Conservation (phyloP, 768 basidiomycete genomes). For the Hypholoma fasciculare region DNA sequence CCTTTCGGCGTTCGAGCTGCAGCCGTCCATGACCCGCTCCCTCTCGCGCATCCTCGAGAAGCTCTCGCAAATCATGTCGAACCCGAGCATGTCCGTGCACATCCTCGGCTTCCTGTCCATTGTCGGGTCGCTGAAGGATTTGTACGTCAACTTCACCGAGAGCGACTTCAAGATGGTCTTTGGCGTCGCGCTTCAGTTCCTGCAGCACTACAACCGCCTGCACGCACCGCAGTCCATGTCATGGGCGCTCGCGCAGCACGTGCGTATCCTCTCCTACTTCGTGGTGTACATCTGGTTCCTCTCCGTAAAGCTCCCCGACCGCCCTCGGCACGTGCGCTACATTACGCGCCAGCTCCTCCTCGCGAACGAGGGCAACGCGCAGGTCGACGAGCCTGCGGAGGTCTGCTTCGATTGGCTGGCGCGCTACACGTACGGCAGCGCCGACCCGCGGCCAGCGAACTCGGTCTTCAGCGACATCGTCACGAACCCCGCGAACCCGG, state of each 20-base stretch:
- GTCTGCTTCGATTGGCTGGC: conserved; percentile 99
- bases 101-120: conserved; percentile 91
- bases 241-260: conserved; percentile 89
- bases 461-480: conserved; percentile 81
- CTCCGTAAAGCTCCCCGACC: conserved; percentile 77
- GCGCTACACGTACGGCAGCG: conserved; percentile 90
- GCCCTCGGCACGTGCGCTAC: conserved; percentile 79
- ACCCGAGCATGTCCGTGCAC: conserved; percentile 91
- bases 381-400: conserved; percentile 87
- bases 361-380: conserved; percentile 73
- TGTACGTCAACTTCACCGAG: conserved; percentile 91
- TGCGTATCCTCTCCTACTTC: conserved; percentile 86
- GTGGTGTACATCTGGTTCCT: conserved; percentile 96
- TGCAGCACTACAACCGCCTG: conserved; percentile 81
- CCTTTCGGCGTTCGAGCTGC: conserved; percentile 85
- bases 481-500: conserved; percentile 43
- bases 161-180: conserved; percentile 92
- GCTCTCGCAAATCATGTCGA: conserved; percentile 92
- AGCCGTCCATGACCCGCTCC: conserved; percentile 75
- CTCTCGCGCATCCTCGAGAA: conserved; percentile 82
- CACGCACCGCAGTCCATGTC: conserved; percentile 62
- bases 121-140: conserved; percentile 73
- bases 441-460: conserved; percentile 85
- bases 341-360: conserved; percentile 85
- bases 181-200: conserved; percentile 90